Evolutionary conservation across 1,284 basidiomycete genomes (phyloP), one percentile per base, ranked within the genome.

Genomic region (Fomitiporia mediterranea): DNA sequence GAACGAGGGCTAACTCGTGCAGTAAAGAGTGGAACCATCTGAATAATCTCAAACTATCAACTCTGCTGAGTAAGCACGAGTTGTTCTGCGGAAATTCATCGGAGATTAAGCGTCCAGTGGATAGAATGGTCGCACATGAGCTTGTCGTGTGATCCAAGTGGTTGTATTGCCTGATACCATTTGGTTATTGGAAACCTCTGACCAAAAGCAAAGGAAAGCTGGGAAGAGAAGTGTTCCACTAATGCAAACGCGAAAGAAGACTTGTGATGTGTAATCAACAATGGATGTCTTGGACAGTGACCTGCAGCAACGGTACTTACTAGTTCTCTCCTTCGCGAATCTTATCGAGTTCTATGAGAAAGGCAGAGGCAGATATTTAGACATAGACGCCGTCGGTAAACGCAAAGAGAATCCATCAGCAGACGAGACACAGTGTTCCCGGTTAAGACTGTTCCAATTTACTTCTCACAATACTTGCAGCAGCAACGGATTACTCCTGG

Each of bases 361-460:
- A n/a, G n/a, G n/a, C n/a, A n/a, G n/a, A n/a, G n/a, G 19, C 6
- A 25, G 19, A 19, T 27, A 27, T 11, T 23, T 9, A n/a, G 30
- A 23, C 2, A n/a, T 11, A 9, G 21, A 27, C 25, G n/a, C 9
- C 9, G 46, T 9, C 8, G 44, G n/a, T 15, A 9, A 28, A 23
- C 19, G n/a, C 9, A 23, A 30, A 15, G 4, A 30, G 30, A 19
- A n/a, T n/a, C 44, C 53, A 27, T 17, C 61, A 3, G 39, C 37
- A 9, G 54, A 40, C 3, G 61, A 34, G 61, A 62, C 11, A 62
- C 58, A 9, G 61, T 48, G 39, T 61, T 62, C 3, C 58, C 61
- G 7, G 61, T 61, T 28, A 62, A 62, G 4, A 55, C 58, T 6
- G 61, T 62, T 34, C 61, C 61, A 1, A 60, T 62, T 42, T 59